Evolutionary conservation across 2,329 filamentous ascomycete genomes (phyloP).

Genomic region (Curvularia eragrostidis): DNA sequence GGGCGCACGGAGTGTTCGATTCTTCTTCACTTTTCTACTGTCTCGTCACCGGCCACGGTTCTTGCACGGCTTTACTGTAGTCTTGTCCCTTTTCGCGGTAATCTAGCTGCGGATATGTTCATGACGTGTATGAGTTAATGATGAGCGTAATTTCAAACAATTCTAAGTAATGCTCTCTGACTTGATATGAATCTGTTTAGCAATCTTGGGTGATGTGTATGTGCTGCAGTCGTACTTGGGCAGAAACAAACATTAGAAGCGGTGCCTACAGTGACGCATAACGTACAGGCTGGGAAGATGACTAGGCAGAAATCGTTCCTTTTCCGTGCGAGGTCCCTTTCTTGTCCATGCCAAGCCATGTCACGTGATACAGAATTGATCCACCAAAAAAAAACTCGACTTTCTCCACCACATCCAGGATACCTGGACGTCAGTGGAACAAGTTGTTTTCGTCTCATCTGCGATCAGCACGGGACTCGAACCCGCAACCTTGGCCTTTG

Average conservation of each 20-base stretch:
- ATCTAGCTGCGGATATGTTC: slow-evolving; percentile 27
- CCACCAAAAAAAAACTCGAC: not conserved
- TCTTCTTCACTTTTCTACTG: slow-evolving; percentile 15
- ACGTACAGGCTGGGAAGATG: not conserved
- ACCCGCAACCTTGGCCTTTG: slow-evolving; percentile 48
- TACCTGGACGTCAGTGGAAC: not conserved
- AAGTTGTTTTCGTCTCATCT: not conserved
- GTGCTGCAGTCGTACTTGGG: not conserved
- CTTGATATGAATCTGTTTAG: not conserved
- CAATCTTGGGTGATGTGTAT: not conserved
- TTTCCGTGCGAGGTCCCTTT: not conserved
- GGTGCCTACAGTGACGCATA: not conserved
- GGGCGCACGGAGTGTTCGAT: slow-evolving; percentile 26
- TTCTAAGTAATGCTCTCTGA: slow-evolving; percentile 5
- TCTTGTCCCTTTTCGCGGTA: slow-evolving; percentile 32
- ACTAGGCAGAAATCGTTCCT: no score
- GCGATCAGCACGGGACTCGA: slow-evolving; percentile 48
- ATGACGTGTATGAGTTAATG: slow-evolving; percentile 39
- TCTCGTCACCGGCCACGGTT: slow-evolving; percentile 21
- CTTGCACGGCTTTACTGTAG: slow-evolving; percentile 24
- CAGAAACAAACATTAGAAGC: not conserved
- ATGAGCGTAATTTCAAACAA: slow-evolving; percentile 23
- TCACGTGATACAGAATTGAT: not conserved
- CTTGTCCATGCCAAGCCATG: not conserved
- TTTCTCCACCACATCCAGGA: not conserved